A percentile compares a stretch with the other conserved stretches of the same genome.
phyloP scores from a whole-genome alignment of 139 green algal species.

The Cymbomonas tetramitiformis region DNA sequence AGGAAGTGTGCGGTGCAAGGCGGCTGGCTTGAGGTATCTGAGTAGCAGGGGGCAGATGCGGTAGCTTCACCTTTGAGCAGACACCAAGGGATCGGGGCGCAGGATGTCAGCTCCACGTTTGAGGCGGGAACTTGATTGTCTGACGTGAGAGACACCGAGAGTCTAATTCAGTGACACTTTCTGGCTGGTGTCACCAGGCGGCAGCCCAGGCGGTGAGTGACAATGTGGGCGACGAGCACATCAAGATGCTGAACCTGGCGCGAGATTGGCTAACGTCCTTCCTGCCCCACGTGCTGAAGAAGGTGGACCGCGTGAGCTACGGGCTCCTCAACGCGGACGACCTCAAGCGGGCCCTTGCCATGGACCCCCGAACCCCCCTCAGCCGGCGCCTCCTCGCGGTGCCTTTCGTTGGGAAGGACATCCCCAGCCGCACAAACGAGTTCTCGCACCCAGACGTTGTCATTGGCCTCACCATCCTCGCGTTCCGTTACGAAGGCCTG shows the following conservation, averaged over 20 bases:
- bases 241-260: conserved; percentile 20
- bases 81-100: too few relatives aligned
- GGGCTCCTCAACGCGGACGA: conserved; percentile 15
- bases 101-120: too few relatives aligned
- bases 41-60: too few relatives aligned
- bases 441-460: conserved; percentile 28
- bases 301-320: conserved; percentile 18
- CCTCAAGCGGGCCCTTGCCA: neutral
- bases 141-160: too few relatives aligned
- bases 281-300: conserved; percentile 16
- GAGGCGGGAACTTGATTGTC: too few relatives aligned
- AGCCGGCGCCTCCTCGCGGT: conserved; percentile 18
- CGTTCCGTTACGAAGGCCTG: conserved; percentile 19
- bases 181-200: too few relatives aligned
- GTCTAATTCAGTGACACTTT: too few relatives aligned
- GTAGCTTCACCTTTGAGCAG: too few relatives aligned
- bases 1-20: too few relatives aligned
- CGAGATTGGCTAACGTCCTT: conserved; percentile 14
- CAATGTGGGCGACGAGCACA: too few relatives aligned
- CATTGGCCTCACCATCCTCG: conserved; percentile 19
- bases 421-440: conserved; percentile 20
- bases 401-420: conserved; percentile 26
- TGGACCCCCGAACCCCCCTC: neutral
- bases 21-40: too few relatives aligned
- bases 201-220: too few relatives aligned